Conservation (phyloP, 2,329 filamentous ascomycete genomes). For the Stagonosporopsis vannaccii region DNA sequence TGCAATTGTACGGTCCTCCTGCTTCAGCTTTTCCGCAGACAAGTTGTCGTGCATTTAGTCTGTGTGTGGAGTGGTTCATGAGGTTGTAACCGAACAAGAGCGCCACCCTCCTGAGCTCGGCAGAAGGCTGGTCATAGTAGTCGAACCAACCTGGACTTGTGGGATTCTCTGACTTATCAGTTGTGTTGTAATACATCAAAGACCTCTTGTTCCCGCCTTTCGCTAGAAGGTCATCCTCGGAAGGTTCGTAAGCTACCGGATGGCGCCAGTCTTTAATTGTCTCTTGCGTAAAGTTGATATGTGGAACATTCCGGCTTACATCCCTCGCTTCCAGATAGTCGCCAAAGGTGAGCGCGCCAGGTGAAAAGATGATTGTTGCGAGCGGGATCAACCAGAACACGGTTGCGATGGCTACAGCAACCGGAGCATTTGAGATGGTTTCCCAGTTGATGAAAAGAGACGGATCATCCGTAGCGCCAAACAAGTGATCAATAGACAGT, state of each 20-base stretch:
- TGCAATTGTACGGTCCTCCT: conserved; percentile 44
- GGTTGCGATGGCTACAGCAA: conserved; percentile 37
- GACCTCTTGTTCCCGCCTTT: conserved; percentile 37
- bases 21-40: conserved; percentile 38
- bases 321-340: conserved; percentile 30
- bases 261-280: conserved; percentile 42
- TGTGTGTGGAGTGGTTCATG: conserved; percentile 34
- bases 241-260: conserved; percentile 22
- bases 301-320: conserved; percentile 28
- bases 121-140: conserved; percentile 47
- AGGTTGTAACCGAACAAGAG: conserved; percentile 41
- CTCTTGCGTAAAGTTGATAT: conserved; percentile 42
- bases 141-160: conserved; percentile 38
- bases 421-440: conserved; percentile 36
- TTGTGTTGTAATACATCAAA: conserved; percentile 47
- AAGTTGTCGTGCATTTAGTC: conserved; percentile 42
- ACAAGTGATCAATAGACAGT: conserved; percentile 46
- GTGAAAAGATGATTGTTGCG: conserved; percentile 50
- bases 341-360: conserved; percentile 48
- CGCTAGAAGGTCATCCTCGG: conserved; percentile 21
- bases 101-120: conserved; percentile 38
- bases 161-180: conserved; percentile 25
- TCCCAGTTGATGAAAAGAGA: conserved; percentile 46
- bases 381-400: conserved; percentile 47
- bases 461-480: conserved; percentile 45